phyloP scores from a whole-genome alignment of 805 yeast species.

The Metschnikowia arizonensis region DNA sequence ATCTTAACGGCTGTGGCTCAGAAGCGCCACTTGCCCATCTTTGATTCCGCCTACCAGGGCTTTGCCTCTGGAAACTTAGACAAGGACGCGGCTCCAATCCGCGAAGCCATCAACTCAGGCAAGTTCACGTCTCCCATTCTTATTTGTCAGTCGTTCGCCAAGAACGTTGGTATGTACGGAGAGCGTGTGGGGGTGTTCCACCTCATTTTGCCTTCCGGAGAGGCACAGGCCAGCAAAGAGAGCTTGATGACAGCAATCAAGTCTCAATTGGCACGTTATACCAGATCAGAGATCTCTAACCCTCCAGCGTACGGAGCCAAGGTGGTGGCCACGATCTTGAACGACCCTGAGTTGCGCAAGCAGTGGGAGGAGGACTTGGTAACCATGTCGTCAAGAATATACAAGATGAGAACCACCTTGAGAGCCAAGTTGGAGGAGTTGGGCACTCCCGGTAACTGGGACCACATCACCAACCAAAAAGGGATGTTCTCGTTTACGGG shows the following conservation, averaged over 20 bases:
- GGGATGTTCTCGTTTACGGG: constrained; percentile 99
- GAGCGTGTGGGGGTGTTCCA: constrained; percentile 96
- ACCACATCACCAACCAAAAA: constrained; percentile 81
- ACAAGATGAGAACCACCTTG: constrained; percentile 68
- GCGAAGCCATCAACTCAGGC: constrained; percentile 50
- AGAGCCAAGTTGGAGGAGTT: constrained; percentile 56
- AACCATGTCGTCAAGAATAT: constrained; percentile 84
- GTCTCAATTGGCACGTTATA: constrained; percentile 72
- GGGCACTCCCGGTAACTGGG: constrained; percentile 87
- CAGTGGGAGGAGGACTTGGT: constrained; percentile 85
- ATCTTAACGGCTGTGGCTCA: constrained; percentile 60
- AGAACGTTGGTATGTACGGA: constrained; percentile 95
- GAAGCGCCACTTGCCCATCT: constrained; percentile 70
- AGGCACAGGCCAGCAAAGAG: constrained; percentile 7
- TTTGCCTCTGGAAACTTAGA: constrained; percentile 86
- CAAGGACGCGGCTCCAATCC: constrained; percentile 79
- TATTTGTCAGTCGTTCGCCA: constrained; percentile 93
- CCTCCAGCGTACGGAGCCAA: constrained; percentile 97
- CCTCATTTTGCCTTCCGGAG: constrained; percentile 46
- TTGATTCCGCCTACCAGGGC: constrained; percentile 97
- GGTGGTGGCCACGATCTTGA: constrained; percentile 72
- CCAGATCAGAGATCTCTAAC: constrained; percentile 83
- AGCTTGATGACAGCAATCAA: constrained; percentile 32
- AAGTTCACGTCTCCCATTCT: constrained; percentile 48
- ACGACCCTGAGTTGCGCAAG: constrained; percentile 55